phyloP scores from a whole-genome alignment of 139 green algal genomes.

The Eudorina sp. region DNA sequence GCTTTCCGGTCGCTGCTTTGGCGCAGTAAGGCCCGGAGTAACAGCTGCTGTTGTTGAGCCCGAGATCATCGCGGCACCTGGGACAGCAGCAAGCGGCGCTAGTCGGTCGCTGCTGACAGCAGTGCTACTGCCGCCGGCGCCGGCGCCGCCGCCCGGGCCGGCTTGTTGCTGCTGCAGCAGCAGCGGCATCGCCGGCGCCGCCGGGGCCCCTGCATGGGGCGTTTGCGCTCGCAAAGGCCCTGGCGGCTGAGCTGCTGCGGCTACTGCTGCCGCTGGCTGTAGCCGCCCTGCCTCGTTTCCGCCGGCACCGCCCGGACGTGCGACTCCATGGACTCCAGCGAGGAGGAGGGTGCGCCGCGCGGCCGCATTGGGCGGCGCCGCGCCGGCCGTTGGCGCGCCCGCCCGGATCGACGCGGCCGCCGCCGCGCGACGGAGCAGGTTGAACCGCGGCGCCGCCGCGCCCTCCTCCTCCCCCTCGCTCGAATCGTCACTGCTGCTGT shows the following conservation, averaged over 20 bases:
- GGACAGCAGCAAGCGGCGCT: no score
- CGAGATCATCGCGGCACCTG: no score
- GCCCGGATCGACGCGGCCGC: not conserved
- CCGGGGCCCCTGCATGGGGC: no score
- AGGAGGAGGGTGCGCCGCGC: not conserved
- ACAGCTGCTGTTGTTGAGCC: no score
- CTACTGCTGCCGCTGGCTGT: not conserved
- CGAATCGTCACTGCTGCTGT: not conserved
- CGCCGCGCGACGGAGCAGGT: not conserved
- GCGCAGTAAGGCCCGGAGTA: no score
- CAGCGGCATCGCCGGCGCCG: no score
- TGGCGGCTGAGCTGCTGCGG: not conserved
- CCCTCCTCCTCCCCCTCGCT: slow-evolving; percentile 17
- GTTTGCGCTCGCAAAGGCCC: not conserved
- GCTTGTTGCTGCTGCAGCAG: not conserved
- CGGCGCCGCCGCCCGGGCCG: not conserved
- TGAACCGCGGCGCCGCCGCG: not conserved
- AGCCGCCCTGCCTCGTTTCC: not conserved
- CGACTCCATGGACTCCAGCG: not conserved
- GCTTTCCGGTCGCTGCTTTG: no score
- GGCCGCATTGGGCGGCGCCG: not conserved
- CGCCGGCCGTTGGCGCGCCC: not conserved
- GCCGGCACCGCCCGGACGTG: not conserved
- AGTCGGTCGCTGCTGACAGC: not conserved
- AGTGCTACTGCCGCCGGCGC: not conserved